Evolutionary conservation across 371 early-diverging fungal species (phyloP), one percentile per base, ranked within the genome.

Genomic region (Mortierella sp.): DNA sequence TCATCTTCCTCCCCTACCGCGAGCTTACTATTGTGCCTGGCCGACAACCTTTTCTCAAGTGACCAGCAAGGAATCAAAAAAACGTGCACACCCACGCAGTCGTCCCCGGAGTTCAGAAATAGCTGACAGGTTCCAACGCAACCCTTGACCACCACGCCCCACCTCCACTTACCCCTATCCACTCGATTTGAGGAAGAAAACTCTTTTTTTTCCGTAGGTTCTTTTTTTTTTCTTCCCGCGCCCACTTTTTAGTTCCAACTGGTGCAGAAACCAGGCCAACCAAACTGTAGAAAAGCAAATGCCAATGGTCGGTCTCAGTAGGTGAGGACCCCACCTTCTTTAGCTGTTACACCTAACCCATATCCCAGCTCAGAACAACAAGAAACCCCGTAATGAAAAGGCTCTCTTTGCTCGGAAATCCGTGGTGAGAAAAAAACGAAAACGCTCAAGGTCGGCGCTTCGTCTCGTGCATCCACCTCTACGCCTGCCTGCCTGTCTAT

Each of bases 381-480:
- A 32, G n/a, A 27, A 29, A 16, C 14, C 4, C 4, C 14, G 4
- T 0, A 16, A 49, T 18, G 32, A 60, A 18, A 60, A 32, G n/a
- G 60, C 60, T 60, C 60, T 60, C 58, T 58, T 27, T 6, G 11
- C 60, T 60, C 60, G 60, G 60, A 60, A 60, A 60, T 60, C 32
- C 32, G 60, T 60, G 60, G 60, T 60, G 14, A 29, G 35, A 32
- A 32, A 29, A 58, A 29, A 29, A 58, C 3, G 18, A 32, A 58
- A 29, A 27, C 32, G 32, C 32, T 60, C 60, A 11, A 56, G 24
- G 60, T 60, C 60, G 60, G 60, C 14, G 60, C n/a, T 60, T 32
- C 51, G 21, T 51, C 51, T 21, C 21, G 51, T 51, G 51, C 51
- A 21, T 51, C 18, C 51, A 51, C 51, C 51, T 21, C 21, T 16